Evolutionary conservation across 116 monocot genomes (phyloP), one percentile per base, ranked within the genome.

Genomic region (Iris pallida): DNA sequence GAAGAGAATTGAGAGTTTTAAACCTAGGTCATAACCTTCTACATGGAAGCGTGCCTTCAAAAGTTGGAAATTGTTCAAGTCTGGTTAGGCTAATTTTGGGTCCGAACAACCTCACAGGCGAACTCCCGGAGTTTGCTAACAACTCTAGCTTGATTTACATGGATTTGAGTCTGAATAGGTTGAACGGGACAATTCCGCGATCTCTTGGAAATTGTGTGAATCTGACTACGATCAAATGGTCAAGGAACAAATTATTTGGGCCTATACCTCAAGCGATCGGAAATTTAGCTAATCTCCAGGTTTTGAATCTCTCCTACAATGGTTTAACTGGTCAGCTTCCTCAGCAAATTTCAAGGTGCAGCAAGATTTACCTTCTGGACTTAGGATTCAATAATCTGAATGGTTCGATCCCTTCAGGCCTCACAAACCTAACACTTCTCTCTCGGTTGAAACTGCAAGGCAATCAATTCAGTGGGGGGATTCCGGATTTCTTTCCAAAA

Each of bases 331-430:
- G 96, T 51, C 65, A 61, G 16, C 64, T 91, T 14, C 85, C 92
- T 13, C 48, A 42, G 43, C 64, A 87, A 53, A 78, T 96, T 54
- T 91, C 96, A 20, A 48, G 69, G 5, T 96, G 96, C 57, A 62
- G 53, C 8, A 70, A 65, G n/a, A 61, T 96, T 4, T 78, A 75
- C 65, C 8, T 66, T 47, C 72, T 96, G 49, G 89, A 96, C 61
- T 48, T 96, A 80, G 67, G 92, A 8, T 89, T 78, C 68, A 96
- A 96, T 72, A 84, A 75, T 71, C 75, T 96, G 55, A 89, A 79
- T 81, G 96, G 96, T 56, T 82, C 85, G 0, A 67, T 89, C 15
- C 89, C 87, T 13, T 48, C 60, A n/a, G 73, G 63, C 19, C 47
- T 96, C 30, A 59, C 63, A 40, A 80, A 78, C 43, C 66, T 96